Base-by-base conservation (phyloP, 2,329 filamentous ascomycete genomes). In the Epichloe brachyelytri region DNA sequence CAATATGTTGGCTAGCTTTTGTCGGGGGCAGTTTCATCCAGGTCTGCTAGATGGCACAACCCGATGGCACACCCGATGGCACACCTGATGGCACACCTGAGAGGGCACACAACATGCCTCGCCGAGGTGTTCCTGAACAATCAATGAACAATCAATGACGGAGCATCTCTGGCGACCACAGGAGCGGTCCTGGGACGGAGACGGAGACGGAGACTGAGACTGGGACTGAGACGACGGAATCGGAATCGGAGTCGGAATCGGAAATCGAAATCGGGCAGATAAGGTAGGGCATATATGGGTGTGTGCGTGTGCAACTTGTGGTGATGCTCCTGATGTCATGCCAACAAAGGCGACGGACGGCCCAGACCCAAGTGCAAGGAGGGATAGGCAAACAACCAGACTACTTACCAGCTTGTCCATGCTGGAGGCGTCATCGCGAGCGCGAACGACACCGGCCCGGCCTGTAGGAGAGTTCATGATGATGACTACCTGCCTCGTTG, bases 341-440 rank as follows among this genome's bases (percentile, higher is more conserved):
- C 38, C n/a, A 47, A n/a, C n/a, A 19, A n/a, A 14, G 33, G 20
- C 19, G 17, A 43, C 17, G 14, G 20, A 43, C 26, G 38, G 19
- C 19, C 20, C 50, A 43, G 51, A 43, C 50, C 48, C 52, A 52
- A 46, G 52, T 51, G 44, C 53, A 46, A 15, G 26, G 14, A 43
- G 17, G 17, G n/a, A 36, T 26, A 34, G 33, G 26, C 46, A 40
- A 48, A 41, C 22, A 15, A 34, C 11, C 22, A 33, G 55, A 51
- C 20, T n/a, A 70, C 76, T 72, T 73, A 83, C 79, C 70, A 82
- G 70, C 62, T 74, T 76, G 57, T 78, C 76, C 71, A 82, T 74
- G 58, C 65, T 70, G 55, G 69, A 70, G 55, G 70, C 74, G 65
- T 75, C 72, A 48, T 75, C 69, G 55, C 71, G 63, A 58, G 77